A percentile compares a stretch with the other conserved stretches of the same genome.
These are phyloP conservation scores for Teunomyces stri DNA, from an alignment of 805 yeast genomes.

Conservation along the genomic window DNA sequence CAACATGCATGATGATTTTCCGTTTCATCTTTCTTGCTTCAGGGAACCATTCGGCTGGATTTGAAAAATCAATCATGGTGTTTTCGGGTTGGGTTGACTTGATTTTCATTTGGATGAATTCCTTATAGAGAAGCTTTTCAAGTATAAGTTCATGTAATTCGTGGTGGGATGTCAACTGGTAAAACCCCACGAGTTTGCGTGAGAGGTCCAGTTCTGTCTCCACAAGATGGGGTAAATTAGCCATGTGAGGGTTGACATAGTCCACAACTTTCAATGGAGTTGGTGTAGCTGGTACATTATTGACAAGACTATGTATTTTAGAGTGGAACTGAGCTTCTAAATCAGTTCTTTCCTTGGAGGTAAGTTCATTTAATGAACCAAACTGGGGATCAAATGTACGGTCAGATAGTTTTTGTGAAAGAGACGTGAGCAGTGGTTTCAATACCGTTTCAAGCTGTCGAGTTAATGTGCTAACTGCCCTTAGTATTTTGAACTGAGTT, in stretches of 20 bases:
- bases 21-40: constrained; percentile 77
- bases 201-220: constrained; percentile 12
- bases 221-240: constrained; percentile 18
- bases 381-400: constrained; percentile 1
- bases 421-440: neutral
- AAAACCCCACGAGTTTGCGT: constrained; percentile 14
- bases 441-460: neutral
- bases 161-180: constrained; percentile 13
- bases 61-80: constrained; percentile 24
- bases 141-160: constrained; percentile 23
- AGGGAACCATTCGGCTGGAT: constrained; percentile 69
- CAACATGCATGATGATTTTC: constrained; percentile 86
- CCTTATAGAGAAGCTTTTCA: constrained; percentile 23
- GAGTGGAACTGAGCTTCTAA: neutral
- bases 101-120: constrained; percentile 14
- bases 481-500: neutral
- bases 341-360: neutral
- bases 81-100: constrained; percentile 8
- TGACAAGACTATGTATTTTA: neutral
- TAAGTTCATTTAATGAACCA: neutral
- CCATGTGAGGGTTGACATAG: constrained; percentile 26
- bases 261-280: constrained; percentile 2
- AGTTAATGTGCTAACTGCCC: too few species aligned
- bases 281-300: neutral
- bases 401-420: neutral